These are phyloP conservation scores for Paraconiothyrium sp. DNA, from an alignment of 2,329 filamentous ascomycete species.

Conservation along the genomic window DNA sequence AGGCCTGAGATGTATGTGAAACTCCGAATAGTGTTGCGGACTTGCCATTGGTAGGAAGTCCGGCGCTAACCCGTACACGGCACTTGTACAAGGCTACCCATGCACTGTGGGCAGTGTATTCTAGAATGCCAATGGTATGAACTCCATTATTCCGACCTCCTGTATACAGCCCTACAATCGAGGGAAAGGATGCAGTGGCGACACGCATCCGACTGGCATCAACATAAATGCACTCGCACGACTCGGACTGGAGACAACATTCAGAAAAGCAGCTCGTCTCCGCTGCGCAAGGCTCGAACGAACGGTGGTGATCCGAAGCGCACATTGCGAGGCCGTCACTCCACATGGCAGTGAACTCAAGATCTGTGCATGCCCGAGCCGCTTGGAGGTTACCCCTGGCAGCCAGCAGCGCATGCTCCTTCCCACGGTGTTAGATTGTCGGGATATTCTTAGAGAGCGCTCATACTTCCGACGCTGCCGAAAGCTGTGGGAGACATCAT, in stretches of 20 bases:
- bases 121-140: neutral
- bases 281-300: neutral
- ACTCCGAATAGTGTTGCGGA: constrained; percentile 1
- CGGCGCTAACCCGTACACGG: constrained; percentile 9
- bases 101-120: constrained; percentile 5
- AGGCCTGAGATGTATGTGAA: constrained; percentile 2
- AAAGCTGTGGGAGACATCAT: neutral
- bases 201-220: neutral
- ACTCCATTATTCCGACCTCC: neutral
- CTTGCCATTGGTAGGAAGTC: constrained; percentile 4
- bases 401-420: neutral
- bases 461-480: neutral
- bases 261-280: neutral
- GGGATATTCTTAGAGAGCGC: constrained; percentile 1
- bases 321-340: neutral
- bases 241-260: neutral
- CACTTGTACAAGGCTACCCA: neutral
- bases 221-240: neutral
- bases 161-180: neutral
- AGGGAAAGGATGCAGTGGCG: neutral
- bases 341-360: constrained; percentile 1
- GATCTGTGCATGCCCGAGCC: constrained; percentile 5
- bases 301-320: neutral
- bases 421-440: neutral
- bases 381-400: neutral